A percentile compares a stretch with the other conserved stretches of the same genome.
phyloP scores from a whole-genome alignment of 1,284 basidiomycete genomes.

The Leccinum brunneo-olivaceum region DNA sequence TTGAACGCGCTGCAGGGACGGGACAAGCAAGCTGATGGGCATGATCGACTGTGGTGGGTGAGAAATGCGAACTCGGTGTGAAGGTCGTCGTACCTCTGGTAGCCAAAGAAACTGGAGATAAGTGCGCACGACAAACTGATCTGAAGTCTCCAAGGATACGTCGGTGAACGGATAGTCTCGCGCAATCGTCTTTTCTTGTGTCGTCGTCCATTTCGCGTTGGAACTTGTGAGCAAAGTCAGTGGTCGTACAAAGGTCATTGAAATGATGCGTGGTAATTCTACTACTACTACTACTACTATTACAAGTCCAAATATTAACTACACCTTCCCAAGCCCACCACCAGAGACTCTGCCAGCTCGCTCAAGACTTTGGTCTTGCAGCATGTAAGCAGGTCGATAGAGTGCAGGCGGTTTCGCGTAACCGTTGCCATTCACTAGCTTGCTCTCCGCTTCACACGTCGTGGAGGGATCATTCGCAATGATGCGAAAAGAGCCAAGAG shows the following conservation, averaged over 20 bases:
- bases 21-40: conserved; percentile 51
- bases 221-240: conserved; percentile 18
- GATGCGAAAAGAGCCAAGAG: conserved; percentile 15
- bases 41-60: conserved; percentile 51
- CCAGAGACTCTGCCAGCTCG: conserved; percentile 51
- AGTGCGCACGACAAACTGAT: conserved; percentile 43
- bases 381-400: conserved; percentile 76
- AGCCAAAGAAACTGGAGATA: conserved; percentile 76
- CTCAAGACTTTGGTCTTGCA: conserved; percentile 72
- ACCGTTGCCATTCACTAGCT: conserved; percentile 2
- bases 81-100: conserved; percentile 45
- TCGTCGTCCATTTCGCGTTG: conserved; percentile 36
- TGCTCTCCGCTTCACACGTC: conserved; percentile 15
- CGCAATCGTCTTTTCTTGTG: conserved; percentile 45
- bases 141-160: conserved; percentile 33
- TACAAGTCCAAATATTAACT: conserved; percentile 1
- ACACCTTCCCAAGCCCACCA: conserved; percentile 5
- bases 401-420: conserved; percentile 19
- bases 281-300: too few species aligned
- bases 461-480: conserved; percentile 21
- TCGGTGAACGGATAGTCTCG: conserved; percentile 44
- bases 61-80: conserved; percentile 5
- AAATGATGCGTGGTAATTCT: background rate
- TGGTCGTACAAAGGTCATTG: conserved; percentile 18
- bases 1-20: conserved; percentile 46